Evolutionary conservation across 2,329 filamentous ascomycete species (phyloP), one percentile per base, ranked within the genome.

Genomic region (Penicillium vulpinum): DNA sequence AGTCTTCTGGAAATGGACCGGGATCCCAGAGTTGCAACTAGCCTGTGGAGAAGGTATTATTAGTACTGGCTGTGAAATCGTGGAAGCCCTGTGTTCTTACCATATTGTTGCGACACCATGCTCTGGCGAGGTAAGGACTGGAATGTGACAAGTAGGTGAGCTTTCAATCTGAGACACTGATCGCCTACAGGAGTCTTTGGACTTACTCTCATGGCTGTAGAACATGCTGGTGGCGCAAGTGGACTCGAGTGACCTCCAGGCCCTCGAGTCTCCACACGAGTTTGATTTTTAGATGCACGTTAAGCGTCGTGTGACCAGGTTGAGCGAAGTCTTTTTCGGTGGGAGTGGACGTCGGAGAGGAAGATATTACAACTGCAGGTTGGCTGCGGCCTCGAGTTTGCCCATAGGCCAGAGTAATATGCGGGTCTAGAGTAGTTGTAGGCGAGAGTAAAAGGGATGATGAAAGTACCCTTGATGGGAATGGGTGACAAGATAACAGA

Each of bases 21-120:
- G 5, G 85, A 82, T 18, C 92, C 92, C 2, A 96, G 83, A 0
- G 93, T 99, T 40, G 94, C 94, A 40, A 96, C 88, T 40, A 97
- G 86, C 93, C 93, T 97, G 61, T 39, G 15, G 50, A 40, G 24
- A 21, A 1, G 16, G 18, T 11, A 16, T 40, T 54, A 36, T 62
- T 53, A 54, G 36, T 39, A 5, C 45, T 54, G 45, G 61, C 73
- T 51, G 77, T 67, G 16, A 13, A 40, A 28, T 10, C 9, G 7
- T 11, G 8, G 8, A 35, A 31, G 21, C 16, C 4, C 11, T 38
- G 35, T 22, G 0, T 7, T 2, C 84, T 68, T 81, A 96, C 93
- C 94, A 99, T 58, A 99, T 88, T 2, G 93, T 99, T 15, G 93
- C 89, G 56, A 99, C 90, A 54, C 94, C 94, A 83, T 97, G 90